Evolutionary conservation across 306 rosid genomes (phyloP).

Genomic region (Carpinus fangiana): DNA sequence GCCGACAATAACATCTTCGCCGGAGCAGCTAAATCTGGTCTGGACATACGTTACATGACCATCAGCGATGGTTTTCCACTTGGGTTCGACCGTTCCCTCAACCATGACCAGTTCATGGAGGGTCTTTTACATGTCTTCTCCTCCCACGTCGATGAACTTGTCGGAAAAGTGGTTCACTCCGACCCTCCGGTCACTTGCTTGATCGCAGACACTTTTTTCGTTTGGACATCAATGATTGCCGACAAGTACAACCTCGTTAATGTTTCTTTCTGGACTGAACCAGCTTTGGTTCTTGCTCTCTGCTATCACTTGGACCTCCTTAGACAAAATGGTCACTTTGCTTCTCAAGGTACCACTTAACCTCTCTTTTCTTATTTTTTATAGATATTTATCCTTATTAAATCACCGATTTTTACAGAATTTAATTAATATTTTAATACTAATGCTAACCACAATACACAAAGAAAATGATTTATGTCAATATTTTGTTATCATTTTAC

Average conservation of each 20-base stretch:
- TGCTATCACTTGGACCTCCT: slow-evolving; percentile 39
- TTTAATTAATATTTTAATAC: no score
- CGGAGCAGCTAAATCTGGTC: slow-evolving; percentile 24
- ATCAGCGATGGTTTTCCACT: slow-evolving; percentile 35
- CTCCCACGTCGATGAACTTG: slow-evolving; percentile 35
- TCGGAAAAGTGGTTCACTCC: slow-evolving; percentile 18
- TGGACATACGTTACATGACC: slow-evolving; percentile 32
- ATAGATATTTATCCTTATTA: no score
- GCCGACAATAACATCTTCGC: slow-evolving; percentile 27
- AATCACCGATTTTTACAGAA: no score
- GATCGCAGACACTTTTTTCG: slow-evolving; percentile 34
- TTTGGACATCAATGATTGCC: slow-evolving; percentile 23
- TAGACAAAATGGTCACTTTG: slow-evolving; percentile 34
- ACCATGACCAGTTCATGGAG: slow-evolving; percentile 17
- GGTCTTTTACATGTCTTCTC: slow-evolving; percentile 20
- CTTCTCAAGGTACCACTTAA: slow-evolving; percentile 5
- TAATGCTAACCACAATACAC: no score
- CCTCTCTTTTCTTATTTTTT: no score
- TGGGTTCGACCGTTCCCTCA: slow-evolving; percentile 20
- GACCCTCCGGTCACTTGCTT: slow-evolving; percentile 33
- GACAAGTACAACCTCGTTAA: slow-evolving; percentile 30
- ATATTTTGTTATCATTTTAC: no score
- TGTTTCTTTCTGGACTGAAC: slow-evolving; percentile 47
- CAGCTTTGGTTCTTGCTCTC: slow-evolving; percentile 25
- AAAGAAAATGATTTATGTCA: no score